Conservation (phyloP, 768 basidiomycete genomes). For the Lentinula lateritia region DNA sequence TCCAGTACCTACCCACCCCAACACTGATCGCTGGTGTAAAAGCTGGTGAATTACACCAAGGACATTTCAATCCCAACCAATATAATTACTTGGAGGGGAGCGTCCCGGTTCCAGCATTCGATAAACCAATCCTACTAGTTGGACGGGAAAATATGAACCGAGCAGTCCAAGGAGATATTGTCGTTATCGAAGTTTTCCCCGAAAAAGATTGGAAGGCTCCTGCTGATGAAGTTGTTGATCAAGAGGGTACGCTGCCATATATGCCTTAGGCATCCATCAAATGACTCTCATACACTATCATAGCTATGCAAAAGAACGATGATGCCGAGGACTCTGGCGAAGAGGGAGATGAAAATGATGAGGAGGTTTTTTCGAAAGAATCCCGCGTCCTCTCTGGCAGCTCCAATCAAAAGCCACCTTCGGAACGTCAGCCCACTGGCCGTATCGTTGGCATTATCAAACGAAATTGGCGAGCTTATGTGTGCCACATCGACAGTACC, state of each 20-base stretch:
- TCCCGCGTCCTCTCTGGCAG: slow-evolving; percentile 31
- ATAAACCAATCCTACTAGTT: slow-evolving; percentile 76
- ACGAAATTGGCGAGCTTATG: slow-evolving; percentile 95
- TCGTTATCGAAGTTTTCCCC: slow-evolving; percentile 83
- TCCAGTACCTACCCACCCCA: slow-evolving; percentile 72
- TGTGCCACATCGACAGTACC: slow-evolving; percentile 90
- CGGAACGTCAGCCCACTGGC: slow-evolving; percentile 87
- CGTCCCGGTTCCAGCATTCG: slow-evolving; percentile 67
- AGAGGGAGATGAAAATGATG: slow-evolving; percentile 42
- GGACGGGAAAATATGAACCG: slow-evolving; percentile 95
- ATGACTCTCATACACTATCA: background rate
- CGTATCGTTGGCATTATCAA: slow-evolving; percentile 88
- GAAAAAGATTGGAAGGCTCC: slow-evolving; percentile 91
- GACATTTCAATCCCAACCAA: slow-evolving; percentile 90
- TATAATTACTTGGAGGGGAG: slow-evolving; percentile 97
- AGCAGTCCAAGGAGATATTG: slow-evolving; percentile 88
- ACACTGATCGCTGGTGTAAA: slow-evolving; percentile 80
- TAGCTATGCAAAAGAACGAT: slow-evolving; percentile 81
- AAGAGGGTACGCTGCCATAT: slow-evolving; percentile 57
- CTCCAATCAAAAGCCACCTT: slow-evolving; percentile 21
- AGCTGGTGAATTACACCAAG: slow-evolving; percentile 79
- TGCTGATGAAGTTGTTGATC: slow-evolving; percentile 89
- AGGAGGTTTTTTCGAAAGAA: slow-evolving; percentile 33
- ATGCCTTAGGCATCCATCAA: background rate
- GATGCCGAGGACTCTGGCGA: slow-evolving; percentile 74